These are phyloP conservation scores for Schizopora paradoxa DNA, from an alignment of 1,284 basidiomycete genomes.

Conservation along the genomic window DNA sequence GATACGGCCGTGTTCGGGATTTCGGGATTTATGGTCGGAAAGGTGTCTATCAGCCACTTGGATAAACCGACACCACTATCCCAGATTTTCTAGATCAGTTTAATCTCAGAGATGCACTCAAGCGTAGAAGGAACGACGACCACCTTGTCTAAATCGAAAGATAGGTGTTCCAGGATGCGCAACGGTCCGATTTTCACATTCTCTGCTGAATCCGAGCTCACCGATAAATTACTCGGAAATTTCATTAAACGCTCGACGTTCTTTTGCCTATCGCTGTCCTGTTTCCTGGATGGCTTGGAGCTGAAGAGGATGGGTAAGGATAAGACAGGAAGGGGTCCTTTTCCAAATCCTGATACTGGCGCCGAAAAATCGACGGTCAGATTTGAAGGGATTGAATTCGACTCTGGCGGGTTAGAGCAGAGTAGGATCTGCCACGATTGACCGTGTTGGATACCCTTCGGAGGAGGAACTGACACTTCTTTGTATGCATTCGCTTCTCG, in stretches of 20 bases:
- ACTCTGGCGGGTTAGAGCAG: constrained; percentile 29
- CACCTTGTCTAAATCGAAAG: constrained; percentile 88
- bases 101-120: not conserved
- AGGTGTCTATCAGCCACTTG: constrained; percentile 55
- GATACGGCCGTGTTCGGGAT: constrained; percentile 1
- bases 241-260: constrained; percentile 47
- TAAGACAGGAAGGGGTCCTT: constrained; percentile 48
- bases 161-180: constrained; percentile 69
- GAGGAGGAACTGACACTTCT: constrained; percentile 59
- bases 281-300: constrained; percentile 19
- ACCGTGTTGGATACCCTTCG: constrained; percentile 44
- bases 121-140: constrained; percentile 3
- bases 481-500: constrained; percentile 65
- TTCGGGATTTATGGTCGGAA: not conserved
- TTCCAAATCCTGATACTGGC: constrained; percentile 17
- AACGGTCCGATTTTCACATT: constrained; percentile 28
- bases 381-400: too few species aligned
- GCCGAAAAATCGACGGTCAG: constrained; percentile 31
- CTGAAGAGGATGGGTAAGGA: constrained; percentile 62
- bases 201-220: too few species aligned
- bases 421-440: constrained; percentile 64
- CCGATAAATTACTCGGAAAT: too few species aligned
- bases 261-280: constrained; percentile 15
- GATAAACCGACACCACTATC: constrained; percentile 81
- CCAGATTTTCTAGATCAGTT: constrained; percentile 77